These are phyloP conservation scores for Cercospora zeina DNA, from an alignment of 2,329 filamentous ascomycete species.

Conservation along the genomic window DNA sequence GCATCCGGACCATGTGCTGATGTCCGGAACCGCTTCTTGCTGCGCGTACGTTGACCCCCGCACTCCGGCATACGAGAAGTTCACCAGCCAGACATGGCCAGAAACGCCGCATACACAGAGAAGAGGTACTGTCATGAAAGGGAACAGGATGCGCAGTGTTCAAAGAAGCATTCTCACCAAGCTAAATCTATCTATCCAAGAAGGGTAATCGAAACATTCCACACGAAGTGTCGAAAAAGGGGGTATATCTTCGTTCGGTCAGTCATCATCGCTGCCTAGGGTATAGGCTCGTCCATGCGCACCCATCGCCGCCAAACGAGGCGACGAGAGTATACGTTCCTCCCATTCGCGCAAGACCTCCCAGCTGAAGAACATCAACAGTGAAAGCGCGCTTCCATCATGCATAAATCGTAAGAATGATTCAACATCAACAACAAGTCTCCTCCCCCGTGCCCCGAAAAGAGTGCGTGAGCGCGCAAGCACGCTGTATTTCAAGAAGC, in stretches of 20 bases:
- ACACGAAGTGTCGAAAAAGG: slow-evolving; percentile 23
- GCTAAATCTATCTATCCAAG: slow-evolving; percentile 18
- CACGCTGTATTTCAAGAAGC: slow-evolving; percentile 11
- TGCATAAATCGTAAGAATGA: slow-evolving; percentile 20
- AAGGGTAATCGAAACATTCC: slow-evolving; percentile 18
- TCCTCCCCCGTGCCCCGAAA: slow-evolving; percentile 7
- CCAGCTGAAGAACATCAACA: slow-evolving; percentile 19
- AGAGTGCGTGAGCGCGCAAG: slow-evolving; percentile 12
- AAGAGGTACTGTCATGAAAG: neutral
- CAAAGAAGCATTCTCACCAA: slow-evolving; percentile 4
- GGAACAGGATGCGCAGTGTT: neutral
- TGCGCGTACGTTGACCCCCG: neutral
- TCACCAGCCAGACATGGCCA: neutral
- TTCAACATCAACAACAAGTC: slow-evolving; percentile 15
- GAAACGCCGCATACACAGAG: neutral
- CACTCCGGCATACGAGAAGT: neutral
- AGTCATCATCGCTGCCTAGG: slow-evolving; percentile 20
- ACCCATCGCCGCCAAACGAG: neutral
- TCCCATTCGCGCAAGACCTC: slow-evolving; percentile 17
- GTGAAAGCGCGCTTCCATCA: slow-evolving; percentile 21
- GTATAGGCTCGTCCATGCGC: slow-evolving; percentile 17
- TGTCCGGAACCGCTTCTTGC: neutral
- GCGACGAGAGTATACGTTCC: slow-evolving; percentile 2
- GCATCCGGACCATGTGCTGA: neutral
- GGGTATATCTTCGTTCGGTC: slow-evolving; percentile 20